Evolutionary conservation across 2,329 filamentous ascomycete genomes (phyloP).

Genomic region (Bipolaris cookei): DNA sequence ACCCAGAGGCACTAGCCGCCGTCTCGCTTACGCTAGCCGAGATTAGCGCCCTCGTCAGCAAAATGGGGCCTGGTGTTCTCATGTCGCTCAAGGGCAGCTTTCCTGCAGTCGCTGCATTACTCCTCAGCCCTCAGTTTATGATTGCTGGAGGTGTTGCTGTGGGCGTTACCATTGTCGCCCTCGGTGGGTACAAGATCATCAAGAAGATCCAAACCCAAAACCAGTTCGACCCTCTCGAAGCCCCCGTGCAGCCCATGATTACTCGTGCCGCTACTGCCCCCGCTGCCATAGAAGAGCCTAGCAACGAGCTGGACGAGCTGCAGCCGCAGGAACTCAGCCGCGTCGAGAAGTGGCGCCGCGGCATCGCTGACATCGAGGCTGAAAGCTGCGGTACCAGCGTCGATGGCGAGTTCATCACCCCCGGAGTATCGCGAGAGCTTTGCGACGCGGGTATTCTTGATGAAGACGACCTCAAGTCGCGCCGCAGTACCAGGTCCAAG

Average conservation of each 20-base stretch:
- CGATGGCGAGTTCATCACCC: conserved; percentile 70
- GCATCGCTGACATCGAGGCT: conserved; percentile 65
- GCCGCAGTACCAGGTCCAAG: conserved; percentile 34
- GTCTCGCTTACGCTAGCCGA: conserved; percentile 93
- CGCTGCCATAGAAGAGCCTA: conserved; percentile 18
- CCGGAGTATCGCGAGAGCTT: conserved; percentile 57
- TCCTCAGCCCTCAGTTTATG: conserved; percentile 90
- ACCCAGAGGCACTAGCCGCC: conserved; percentile 89
- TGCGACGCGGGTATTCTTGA: conserved; percentile 55
- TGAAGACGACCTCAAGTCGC: conserved; percentile 56
- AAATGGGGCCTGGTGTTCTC: conserved; percentile 84
- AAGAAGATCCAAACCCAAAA: conserved; percentile 72
- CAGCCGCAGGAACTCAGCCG: conserved; percentile 62
- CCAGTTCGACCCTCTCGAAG: conserved; percentile 46
- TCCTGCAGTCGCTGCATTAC: conserved; percentile 82
- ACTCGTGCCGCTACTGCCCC: conserved; percentile 15
- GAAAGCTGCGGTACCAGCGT: conserved; percentile 64
- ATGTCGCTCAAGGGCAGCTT: conserved; percentile 77
- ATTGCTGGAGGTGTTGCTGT: conserved; percentile 89
- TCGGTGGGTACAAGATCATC: conserved; percentile 97
- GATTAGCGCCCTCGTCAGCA: conserved; percentile 79
- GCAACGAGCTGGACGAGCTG: conserved; percentile 61
- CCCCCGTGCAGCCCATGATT: conserved; percentile 23
- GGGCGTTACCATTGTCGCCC: conserved; percentile 92
- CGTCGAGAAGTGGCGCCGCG: conserved; percentile 68